Evolutionary conservation across 352 stramenopile species (phyloP).

Genomic region (Phytophthora sp.): DNA sequence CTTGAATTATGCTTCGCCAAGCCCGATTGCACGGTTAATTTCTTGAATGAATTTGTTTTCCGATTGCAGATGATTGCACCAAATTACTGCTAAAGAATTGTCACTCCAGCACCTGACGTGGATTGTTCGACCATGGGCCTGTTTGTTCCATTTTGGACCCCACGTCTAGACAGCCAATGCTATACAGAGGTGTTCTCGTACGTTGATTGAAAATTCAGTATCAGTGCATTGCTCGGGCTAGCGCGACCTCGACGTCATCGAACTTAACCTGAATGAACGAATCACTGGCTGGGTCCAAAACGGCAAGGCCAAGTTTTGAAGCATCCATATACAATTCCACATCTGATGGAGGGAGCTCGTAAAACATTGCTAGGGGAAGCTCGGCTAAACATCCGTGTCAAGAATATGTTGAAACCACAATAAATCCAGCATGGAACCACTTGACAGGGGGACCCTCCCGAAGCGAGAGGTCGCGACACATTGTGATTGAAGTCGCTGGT

Average conservation of each 20-base stretch:
- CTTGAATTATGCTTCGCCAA: conserved; percentile 18
- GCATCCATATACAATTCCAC: conserved; percentile 25
- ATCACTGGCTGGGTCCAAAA: conserved; percentile 1
- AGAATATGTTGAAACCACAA: too few relatives aligned
- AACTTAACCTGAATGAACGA: conserved; percentile 14
- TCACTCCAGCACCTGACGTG: conserved; percentile 36
- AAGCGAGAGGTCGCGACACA: too few relatives aligned
- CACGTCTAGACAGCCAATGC: conserved; percentile 22
- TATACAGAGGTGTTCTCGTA: conserved; percentile 34
- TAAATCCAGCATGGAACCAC: too few relatives aligned
- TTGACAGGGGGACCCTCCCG: too few relatives aligned
- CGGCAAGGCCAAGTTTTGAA: background rate
- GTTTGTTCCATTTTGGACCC: conserved; percentile 13
- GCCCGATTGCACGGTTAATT: conserved; percentile 38
- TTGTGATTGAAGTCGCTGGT: conserved; percentile 12
- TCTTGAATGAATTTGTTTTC: conserved; percentile 29
- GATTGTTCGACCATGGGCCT: background rate
- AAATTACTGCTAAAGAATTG: conserved; percentile 24
- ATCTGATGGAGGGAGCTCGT: background rate
- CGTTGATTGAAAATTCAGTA: conserved; percentile 36
- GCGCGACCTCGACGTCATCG: background rate
- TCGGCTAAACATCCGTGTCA: too few relatives aligned
- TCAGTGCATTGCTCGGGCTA: background rate
- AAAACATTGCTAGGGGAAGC: conserved; percentile 12
- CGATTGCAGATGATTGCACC: conserved; percentile 22